Conservation (phyloP, 768 basidiomycete genomes). For the Naematelia aurantialba region DNA sequence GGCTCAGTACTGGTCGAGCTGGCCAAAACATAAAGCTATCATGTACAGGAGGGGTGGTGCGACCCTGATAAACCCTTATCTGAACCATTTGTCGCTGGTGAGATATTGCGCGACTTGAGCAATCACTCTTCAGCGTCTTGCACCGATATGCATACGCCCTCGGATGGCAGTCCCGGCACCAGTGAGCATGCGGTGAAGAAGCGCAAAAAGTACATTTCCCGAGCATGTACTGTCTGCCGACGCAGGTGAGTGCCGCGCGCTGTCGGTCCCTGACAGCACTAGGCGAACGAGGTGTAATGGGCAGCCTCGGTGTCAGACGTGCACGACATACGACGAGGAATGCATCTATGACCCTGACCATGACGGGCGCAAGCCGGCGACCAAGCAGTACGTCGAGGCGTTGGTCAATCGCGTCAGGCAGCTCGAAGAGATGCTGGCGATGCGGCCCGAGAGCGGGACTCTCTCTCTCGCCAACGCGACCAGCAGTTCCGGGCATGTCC, state of each 20-base stretch:
- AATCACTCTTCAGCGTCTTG: neutral
- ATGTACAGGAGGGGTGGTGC: neutral
- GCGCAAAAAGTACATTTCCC: constrained; percentile 23
- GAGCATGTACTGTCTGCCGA: constrained; percentile 35
- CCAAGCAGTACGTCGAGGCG: constrained; percentile 41
- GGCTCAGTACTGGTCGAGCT: too few species aligned
- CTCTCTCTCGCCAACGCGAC: neutral
- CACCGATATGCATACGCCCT: neutral
- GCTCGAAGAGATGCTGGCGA: constrained; percentile 27
- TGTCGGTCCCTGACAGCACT: neutral
- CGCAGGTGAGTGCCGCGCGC: constrained; percentile 19
- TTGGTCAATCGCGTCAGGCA: constrained; percentile 34
- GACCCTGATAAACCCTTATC: neutral
- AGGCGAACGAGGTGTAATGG: constrained; percentile 45
- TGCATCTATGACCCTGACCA: constrained; percentile 39
- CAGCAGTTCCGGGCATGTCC: neutral
- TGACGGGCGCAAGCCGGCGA: constrained; percentile 43
- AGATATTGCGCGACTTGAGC: too few species aligned
- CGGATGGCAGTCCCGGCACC: neutral
- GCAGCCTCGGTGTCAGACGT: constrained; percentile 41
- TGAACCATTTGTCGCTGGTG: too few species aligned
- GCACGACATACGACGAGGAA: constrained; percentile 41
- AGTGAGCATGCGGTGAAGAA: neutral
- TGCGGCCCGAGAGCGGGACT: neutral
- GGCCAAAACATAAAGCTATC: too few species aligned